These are phyloP conservation scores for Polyrhizophydium stewartii DNA, from an alignment of 371 early-diverging fungal genomes.

Conservation along the genomic window DNA sequence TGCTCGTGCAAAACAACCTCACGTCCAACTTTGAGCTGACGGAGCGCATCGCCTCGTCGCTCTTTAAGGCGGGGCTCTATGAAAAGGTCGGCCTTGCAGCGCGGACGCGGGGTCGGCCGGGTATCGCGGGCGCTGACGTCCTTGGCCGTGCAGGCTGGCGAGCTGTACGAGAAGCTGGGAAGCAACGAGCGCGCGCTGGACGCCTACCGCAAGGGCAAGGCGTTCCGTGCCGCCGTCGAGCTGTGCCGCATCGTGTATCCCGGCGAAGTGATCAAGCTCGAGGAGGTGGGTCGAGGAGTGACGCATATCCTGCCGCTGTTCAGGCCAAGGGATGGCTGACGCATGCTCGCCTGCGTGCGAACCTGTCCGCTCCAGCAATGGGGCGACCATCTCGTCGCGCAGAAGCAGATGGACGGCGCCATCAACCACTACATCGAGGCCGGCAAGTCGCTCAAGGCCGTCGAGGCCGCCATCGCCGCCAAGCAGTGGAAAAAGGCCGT, in stretches of 20 bases:
- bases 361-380: conserved; percentile 34
- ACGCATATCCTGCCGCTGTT: too few relatives aligned
- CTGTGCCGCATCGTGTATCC: conserved; percentile 40
- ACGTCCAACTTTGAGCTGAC: conserved; percentile 35
- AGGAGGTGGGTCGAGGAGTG: conserved; percentile 40
- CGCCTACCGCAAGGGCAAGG: conserved; percentile 45
- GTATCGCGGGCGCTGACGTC: too few relatives aligned
- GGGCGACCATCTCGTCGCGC: conserved; percentile 49
- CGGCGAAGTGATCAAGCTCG: conserved; percentile 43
- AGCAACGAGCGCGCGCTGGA: conserved; percentile 44
- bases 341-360: background rate
- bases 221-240: conserved; percentile 50
- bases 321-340: too few relatives aligned
- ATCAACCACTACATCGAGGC: conserved; percentile 59
- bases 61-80: conserved; percentile 42
- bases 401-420: conserved; percentile 52
- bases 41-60: conserved; percentile 44
- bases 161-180: conserved; percentile 47
- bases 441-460: conserved; percentile 43
- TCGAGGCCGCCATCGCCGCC: conserved; percentile 43
- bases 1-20: conserved; percentile 30
- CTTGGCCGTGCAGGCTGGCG: conserved; percentile 33
- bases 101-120: too few relatives aligned
- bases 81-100: conserved; percentile 44
- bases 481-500: conserved; percentile 59